These are phyloP conservation scores for Colletotrichum sansevieriae DNA, from an alignment of 2,329 filamentous ascomycete genomes.

Conservation along the genomic window DNA sequence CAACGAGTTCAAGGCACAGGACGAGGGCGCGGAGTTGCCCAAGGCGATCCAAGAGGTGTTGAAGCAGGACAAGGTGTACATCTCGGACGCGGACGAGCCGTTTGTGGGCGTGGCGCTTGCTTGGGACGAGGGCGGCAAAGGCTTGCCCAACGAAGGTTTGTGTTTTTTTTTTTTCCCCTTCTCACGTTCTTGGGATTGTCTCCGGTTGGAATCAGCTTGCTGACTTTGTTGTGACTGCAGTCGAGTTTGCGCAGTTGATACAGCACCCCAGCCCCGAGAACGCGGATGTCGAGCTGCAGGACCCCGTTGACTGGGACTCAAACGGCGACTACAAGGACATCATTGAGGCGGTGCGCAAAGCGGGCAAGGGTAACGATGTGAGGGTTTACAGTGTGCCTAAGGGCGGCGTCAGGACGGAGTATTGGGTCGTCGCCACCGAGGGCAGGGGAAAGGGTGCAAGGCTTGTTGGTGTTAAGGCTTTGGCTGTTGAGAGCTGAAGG, in stretches of 20 bases:
- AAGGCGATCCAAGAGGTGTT: constrained; percentile 63
- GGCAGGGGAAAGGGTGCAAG: constrained; percentile 66
- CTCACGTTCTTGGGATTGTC: neutral
- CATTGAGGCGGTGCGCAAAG: constrained; percentile 76
- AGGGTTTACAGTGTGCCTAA: constrained; percentile 80
- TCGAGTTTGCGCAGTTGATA: constrained; percentile 77
- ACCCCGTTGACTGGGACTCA: constrained; percentile 79
- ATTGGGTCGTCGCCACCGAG: constrained; percentile 81
- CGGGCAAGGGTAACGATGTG: constrained; percentile 74
- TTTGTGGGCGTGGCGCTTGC: constrained; percentile 82
- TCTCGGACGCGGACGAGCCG: constrained; percentile 87
- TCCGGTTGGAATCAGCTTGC: neutral
- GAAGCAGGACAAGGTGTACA: constrained; percentile 74
- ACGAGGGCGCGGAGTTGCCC: constrained; percentile 71
- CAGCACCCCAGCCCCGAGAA: constrained; percentile 65
- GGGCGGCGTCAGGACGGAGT: constrained; percentile 76
- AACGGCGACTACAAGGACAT: constrained; percentile 77
- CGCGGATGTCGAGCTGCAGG: constrained; percentile 73
- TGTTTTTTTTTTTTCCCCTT: constrained; percentile 36
- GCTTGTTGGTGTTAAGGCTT: constrained; percentile 83
- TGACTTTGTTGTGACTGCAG: constrained; percentile 3
- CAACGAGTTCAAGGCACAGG: constrained; percentile 64
- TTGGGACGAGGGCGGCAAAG: constrained; percentile 65
- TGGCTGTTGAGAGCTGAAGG: constrained; percentile 77
- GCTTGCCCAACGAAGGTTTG: constrained; percentile 73